These are phyloP conservation scores for Candida ficus DNA, from an alignment of 805 yeast species.

Conservation along the genomic window DNA sequence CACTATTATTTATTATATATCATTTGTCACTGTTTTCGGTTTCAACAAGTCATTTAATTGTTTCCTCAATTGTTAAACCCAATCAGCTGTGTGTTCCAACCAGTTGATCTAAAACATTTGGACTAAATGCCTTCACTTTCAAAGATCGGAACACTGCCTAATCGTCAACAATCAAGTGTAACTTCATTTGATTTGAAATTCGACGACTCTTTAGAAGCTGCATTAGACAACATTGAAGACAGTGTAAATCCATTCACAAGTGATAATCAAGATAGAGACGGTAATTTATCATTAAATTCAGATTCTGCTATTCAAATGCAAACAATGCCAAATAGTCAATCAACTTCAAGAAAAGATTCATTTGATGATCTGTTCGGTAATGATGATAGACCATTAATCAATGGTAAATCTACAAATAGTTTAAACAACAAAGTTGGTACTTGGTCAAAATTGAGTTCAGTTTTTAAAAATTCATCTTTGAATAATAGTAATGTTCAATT, in stretches of 20 bases:
- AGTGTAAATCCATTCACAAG: constrained; percentile 26
- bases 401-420: neutral
- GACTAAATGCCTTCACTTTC: constrained; percentile 20
- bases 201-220: constrained; percentile 62
- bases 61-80: no score
- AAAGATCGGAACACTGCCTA: constrained; percentile 12
- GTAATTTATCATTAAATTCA: constrained; percentile 21
- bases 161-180: constrained; percentile 25
- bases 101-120: neutral
- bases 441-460: constrained; percentile 15
- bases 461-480: constrained; percentile 5
- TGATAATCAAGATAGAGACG: constrained; percentile 22
- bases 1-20: no score
- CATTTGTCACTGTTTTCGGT: no score
- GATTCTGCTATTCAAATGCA: constrained; percentile 29
- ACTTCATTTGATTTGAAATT: constrained; percentile 56
- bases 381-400: constrained; percentile 17
- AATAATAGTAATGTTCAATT: constrained; percentile 18
- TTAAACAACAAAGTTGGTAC: neutral
- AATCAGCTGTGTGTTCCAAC: neutral
- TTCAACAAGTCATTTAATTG: no score
- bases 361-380: constrained; percentile 19
- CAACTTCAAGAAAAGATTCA: constrained; percentile 21
- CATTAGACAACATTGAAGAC: constrained; percentile 47
- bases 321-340: constrained; percentile 21